phyloP scores from a whole-genome alignment of 805 yeast species.

The Saccharomyces kudriavzevii region DNA sequence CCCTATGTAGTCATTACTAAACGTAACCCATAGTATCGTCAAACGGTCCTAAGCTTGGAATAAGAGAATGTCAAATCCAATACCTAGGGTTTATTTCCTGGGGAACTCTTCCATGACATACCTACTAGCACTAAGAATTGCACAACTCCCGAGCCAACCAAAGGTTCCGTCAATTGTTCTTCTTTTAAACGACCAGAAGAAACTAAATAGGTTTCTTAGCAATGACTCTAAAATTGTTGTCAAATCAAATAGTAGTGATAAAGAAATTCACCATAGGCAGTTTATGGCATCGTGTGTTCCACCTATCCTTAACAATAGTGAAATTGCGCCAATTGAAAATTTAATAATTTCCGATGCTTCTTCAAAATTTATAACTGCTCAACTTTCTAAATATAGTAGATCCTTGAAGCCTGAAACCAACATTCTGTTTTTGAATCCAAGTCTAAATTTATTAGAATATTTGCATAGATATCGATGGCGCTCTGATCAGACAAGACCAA shows the following conservation, averaged over 20 bases:
- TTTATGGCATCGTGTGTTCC: slow-evolving; percentile 29
- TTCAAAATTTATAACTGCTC: slow-evolving; percentile 44
- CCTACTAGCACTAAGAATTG: slow-evolving; percentile 40
- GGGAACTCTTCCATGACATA: slow-evolving; percentile 37
- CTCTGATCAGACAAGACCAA: slow-evolving; percentile 39
- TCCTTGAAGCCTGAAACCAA: slow-evolving; percentile 41
- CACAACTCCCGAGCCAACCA: slow-evolving; percentile 33
- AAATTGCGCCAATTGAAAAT: slow-evolving; percentile 35
- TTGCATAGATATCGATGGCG: slow-evolving; percentile 51
- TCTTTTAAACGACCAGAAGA: slow-evolving; percentile 36
- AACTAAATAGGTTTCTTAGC: slow-evolving; percentile 35
- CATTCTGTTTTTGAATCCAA: slow-evolving; percentile 59
- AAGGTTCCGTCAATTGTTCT: slow-evolving; percentile 35
- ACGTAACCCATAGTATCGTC: neutral
- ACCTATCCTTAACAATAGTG: slow-evolving; percentile 26
- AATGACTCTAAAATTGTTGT: slow-evolving; percentile 34
- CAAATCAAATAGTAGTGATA: slow-evolving; percentile 6
- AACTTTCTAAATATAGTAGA: slow-evolving; percentile 40
- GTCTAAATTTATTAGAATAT: slow-evolving; percentile 55
- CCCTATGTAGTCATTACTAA: neutral
- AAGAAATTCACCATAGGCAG: slow-evolving; percentile 11
- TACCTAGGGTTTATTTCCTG: slow-evolving; percentile 34
- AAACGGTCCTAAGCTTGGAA: neutral
- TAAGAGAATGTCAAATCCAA: slow-evolving; percentile 10
- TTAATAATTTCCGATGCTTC: slow-evolving; percentile 55